These are phyloP conservation scores for Priceomyces medius DNA, from an alignment of 805 yeast species.

Conservation along the genomic window DNA sequence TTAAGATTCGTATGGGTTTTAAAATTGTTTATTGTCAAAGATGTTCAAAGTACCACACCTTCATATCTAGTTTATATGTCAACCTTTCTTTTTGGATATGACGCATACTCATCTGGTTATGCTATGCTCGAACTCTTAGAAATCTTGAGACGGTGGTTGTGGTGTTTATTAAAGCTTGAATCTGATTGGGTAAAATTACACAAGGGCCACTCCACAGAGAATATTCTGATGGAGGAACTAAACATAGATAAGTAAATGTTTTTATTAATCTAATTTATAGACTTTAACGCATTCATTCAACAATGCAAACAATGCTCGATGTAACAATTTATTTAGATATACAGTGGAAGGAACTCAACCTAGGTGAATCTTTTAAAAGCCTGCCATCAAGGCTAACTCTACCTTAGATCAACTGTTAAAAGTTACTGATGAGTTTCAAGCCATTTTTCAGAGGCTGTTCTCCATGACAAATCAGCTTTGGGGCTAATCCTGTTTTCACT, in stretches of 20 bases:
- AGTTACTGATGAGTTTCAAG: constrained; percentile 23
- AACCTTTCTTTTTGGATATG: constrained; percentile 37
- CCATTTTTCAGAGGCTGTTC: constrained; percentile 47
- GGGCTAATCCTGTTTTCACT: constrained; percentile 45
- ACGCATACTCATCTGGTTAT: constrained; percentile 51
- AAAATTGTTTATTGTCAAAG: constrained; percentile 43
- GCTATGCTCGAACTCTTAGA: constrained; percentile 73
- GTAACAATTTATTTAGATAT: background rate
- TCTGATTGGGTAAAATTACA: constrained; percentile 55
- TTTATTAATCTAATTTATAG: background rate
- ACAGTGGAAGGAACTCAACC: background rate
- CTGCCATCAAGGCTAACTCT: background rate
- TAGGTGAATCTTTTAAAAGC: background rate
- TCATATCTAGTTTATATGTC: constrained; percentile 17
- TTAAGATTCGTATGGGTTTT: constrained; percentile 78
- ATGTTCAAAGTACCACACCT: constrained; percentile 16
- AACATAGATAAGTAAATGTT: background rate
- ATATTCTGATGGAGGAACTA: constrained; percentile 1
- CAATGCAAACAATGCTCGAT: background rate
- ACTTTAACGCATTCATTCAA: background rate
- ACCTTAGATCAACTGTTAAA: background rate
- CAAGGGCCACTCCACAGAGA: constrained; percentile 1
- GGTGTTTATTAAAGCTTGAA: constrained; percentile 86
- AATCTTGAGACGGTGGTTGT: constrained; percentile 78
- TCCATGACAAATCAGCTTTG: constrained; percentile 48